These are phyloP conservation scores for Tetracladium setigerum DNA, from an alignment of 495 filamentous ascomycete species.

Conservation along the genomic window DNA sequence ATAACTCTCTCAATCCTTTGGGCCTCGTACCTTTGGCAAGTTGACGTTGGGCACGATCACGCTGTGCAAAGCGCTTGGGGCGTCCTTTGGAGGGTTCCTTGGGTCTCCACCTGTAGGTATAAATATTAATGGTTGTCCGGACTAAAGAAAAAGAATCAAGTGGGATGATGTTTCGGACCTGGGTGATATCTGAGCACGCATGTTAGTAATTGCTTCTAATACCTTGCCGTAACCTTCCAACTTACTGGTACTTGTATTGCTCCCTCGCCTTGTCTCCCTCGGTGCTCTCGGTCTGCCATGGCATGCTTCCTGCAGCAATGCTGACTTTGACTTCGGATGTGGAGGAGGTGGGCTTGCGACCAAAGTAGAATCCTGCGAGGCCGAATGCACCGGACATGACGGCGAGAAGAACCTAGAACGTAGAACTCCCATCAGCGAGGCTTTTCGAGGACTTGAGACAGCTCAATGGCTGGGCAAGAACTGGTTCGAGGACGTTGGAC, in stretches of 20 bases:
- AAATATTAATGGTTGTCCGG: not conserved
- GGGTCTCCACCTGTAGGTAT: conserved; percentile 55
- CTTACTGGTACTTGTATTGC: conserved; percentile 61
- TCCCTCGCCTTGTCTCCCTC: conserved; percentile 41
- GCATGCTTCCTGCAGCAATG: conserved; percentile 69
- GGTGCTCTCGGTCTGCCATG: conserved; percentile 67
- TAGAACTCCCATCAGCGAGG: not conserved
- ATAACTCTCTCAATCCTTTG: not conserved
- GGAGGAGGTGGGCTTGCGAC: conserved; percentile 76
- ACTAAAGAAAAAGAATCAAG: too few relatives aligned
- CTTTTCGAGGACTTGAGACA: not conserved
- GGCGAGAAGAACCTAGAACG: conserved; percentile 68
- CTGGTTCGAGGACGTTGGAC: conserved; percentile 13
- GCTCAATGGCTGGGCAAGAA: not conserved
- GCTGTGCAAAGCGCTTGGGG: conserved; percentile 88
- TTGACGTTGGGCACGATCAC: conserved; percentile 90
- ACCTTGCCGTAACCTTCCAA: too few relatives aligned
- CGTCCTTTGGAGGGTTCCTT: conserved; percentile 69
- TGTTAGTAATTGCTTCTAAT: not conserved
- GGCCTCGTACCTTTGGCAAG: conserved; percentile 70
- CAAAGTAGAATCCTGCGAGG: conserved; percentile 82
- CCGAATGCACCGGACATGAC: conserved; percentile 87
- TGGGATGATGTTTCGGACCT: too few relatives aligned
- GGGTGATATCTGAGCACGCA: conserved; percentile 61
- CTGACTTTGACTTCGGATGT: conserved; percentile 73